Conservation (phyloP, 257 asterid species). For the Solanum raphanifolium region DNA sequence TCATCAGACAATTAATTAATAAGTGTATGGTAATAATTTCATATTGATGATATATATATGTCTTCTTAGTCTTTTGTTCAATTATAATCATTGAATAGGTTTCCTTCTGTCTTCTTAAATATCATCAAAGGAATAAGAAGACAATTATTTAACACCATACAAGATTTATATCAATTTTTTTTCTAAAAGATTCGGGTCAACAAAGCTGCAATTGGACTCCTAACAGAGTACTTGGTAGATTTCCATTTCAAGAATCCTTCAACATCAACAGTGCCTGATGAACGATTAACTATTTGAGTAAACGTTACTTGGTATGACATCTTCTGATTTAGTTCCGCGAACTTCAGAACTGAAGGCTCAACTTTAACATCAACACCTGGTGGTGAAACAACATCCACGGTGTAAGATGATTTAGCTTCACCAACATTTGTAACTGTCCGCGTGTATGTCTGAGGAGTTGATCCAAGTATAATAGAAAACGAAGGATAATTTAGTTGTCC, state of each 20-base stretch:
- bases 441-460: background rate
- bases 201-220: background rate
- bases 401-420: background rate
- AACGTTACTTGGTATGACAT: conserved; percentile 4
- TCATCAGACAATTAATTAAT: background rate
- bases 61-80: no score
- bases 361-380: background rate
- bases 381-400: background rate
- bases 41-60: background rate
- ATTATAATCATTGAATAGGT: no score
- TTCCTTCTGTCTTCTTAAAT: background rate
- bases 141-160: background rate
- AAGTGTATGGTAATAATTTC: background rate
- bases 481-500: background rate
- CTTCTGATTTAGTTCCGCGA: background rate
- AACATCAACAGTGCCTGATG: background rate
- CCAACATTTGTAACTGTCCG: background rate
- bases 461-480: background rate
- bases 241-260: conserved; percentile 23
- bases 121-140: background rate
- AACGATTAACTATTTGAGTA: background rate
- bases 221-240: background rate
- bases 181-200: background rate
- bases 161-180: background rate
- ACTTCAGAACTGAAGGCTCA: background rate